Evolutionary conservation across 2,329 filamentous ascomycete species (phyloP).

Genomic region (Penicillium sumatraense): DNA sequence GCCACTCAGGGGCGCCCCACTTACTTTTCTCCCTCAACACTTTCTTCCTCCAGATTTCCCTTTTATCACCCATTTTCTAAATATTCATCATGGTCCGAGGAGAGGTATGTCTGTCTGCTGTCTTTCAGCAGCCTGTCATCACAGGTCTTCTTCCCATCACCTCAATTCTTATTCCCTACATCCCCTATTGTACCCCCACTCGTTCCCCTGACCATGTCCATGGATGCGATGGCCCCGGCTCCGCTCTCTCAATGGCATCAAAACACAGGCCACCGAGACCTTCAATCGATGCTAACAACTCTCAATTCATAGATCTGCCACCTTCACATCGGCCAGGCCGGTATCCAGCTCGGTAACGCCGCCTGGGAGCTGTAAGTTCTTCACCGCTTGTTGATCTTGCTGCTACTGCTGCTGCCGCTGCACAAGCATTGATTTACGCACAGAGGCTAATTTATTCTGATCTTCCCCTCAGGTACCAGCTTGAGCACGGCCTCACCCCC

Average conservation of each 20-base stretch:
- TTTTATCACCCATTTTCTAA: neutral
- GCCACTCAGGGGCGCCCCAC: neutral
- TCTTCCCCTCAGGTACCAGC: conserved; percentile 58
- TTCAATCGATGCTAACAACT: conserved; percentile 11
- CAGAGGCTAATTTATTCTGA: conserved; percentile 2
- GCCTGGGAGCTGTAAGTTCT: conserved; percentile 69
- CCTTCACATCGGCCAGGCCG: conserved; percentile 71
- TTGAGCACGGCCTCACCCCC: conserved; percentile 67
- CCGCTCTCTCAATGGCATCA: neutral
- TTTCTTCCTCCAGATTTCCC: conserved; percentile 4
- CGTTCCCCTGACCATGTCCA: conserved; percentile 6
- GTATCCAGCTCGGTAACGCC: conserved; percentile 69
- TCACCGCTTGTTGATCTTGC: conserved; percentile 34
- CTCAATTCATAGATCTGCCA: conserved; percentile 60
- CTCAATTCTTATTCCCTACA: conserved; percentile 6
- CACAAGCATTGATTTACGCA: neutral
- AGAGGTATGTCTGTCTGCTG: conserved; percentile 37
- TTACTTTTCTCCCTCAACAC: conserved; percentile 2
- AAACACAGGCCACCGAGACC: neutral
- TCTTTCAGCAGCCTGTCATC: neutral
- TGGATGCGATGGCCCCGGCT: conserved; percentile 5
- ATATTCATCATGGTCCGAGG: conserved; percentile 38
- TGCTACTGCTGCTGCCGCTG: too few species aligned
- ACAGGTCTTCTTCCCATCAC: neutral
- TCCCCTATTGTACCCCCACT: conserved; percentile 19